Conservation (phyloP, 805 yeast genomes). For the Barnettozyma pratensis region DNA sequence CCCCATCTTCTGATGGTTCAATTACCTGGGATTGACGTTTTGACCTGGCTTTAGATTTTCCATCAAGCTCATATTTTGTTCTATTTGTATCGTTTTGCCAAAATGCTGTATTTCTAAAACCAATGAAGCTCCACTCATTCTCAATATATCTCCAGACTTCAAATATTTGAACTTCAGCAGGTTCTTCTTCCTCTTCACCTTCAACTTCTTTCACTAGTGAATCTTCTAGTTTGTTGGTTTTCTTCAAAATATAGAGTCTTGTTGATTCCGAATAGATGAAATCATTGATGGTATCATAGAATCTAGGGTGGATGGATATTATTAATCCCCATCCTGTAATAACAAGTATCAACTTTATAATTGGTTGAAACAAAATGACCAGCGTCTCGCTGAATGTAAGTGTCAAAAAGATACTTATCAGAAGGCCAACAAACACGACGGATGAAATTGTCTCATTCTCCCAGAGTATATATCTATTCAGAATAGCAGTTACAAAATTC, state of each 20-base stretch:
- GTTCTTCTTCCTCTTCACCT: slow-evolving; percentile 11
- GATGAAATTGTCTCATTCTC: slow-evolving; percentile 56
- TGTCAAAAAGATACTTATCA: slow-evolving; percentile 29
- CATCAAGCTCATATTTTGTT: slow-evolving; percentile 1
- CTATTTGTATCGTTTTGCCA: slow-evolving; percentile 6
- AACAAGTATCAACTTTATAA: slow-evolving; percentile 32
- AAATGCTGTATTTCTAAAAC: slow-evolving; percentile 44
- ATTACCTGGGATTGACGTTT: slow-evolving; percentile 38
- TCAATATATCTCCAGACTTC: slow-evolving; percentile 26
- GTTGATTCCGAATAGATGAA: slow-evolving; percentile 60
- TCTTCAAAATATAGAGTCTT: slow-evolving; percentile 42
- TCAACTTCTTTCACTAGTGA: slow-evolving; percentile 35
- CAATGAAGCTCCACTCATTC: slow-evolving; percentile 60
- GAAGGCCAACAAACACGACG: slow-evolving; percentile 39
- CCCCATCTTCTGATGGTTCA: slow-evolving; percentile 23
- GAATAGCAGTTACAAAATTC: slow-evolving; percentile 47
- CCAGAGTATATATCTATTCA: slow-evolving; percentile 58
- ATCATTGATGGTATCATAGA: slow-evolving; percentile 42
- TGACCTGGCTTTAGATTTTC: not conserved
- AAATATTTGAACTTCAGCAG: slow-evolving; percentile 3
- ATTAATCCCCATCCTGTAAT: slow-evolving; percentile 44
- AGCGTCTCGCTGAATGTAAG: slow-evolving; percentile 26
- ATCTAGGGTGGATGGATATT: slow-evolving; percentile 47
- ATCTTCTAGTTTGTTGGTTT: slow-evolving; percentile 45
- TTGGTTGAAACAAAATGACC: slow-evolving; percentile 25